Percentiles rank a stretch among this genome's conserved stretches.
Evolutionary conservation across 2,329 filamentous ascomycete species (phyloP).

Genomic region (Botryotinia narcissicola): DNA sequence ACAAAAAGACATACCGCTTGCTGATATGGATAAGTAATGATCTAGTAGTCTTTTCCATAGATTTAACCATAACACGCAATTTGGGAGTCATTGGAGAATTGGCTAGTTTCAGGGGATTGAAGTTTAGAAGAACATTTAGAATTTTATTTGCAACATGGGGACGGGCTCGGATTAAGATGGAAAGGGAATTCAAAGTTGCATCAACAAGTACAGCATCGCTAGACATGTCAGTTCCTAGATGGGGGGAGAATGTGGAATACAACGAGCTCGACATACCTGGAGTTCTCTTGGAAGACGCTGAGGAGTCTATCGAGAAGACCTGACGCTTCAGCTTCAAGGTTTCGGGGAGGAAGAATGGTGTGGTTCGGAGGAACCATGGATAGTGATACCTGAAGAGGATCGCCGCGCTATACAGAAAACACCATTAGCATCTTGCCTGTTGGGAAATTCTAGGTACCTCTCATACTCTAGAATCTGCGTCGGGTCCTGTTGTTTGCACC

Average conservation of each 20-base stretch:
- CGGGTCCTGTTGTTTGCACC: constrained; percentile 81
- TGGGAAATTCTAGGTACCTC: constrained; percentile 21
- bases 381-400: constrained; percentile 80
- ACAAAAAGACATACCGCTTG: constrained; percentile 58
- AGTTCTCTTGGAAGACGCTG: constrained; percentile 79
- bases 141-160: constrained; percentile 83
- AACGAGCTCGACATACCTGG: constrained; percentile 57
- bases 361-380: constrained; percentile 83
- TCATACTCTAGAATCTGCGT: constrained; percentile 78
- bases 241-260: background rate
- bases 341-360: constrained; percentile 71
- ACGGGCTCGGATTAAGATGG: constrained; percentile 77
- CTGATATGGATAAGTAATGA: constrained; percentile 79
- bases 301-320: constrained; percentile 88
- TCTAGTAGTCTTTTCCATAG: constrained; percentile 91
- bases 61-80: constrained; percentile 78
- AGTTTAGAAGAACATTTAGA: constrained; percentile 78
- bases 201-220: constrained; percentile 88
- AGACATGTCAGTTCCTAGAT: constrained; percentile 41
- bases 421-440: constrained; percentile 22
- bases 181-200: constrained; percentile 85
- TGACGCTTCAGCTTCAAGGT: constrained; percentile 88
- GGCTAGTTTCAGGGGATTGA: constrained; percentile 84
- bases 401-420: constrained; percentile 53
- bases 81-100: constrained; percentile 74